Evolutionary conservation across 805 yeast species (phyloP).

Genomic region (Sugiyamaella valdiviana): DNA sequence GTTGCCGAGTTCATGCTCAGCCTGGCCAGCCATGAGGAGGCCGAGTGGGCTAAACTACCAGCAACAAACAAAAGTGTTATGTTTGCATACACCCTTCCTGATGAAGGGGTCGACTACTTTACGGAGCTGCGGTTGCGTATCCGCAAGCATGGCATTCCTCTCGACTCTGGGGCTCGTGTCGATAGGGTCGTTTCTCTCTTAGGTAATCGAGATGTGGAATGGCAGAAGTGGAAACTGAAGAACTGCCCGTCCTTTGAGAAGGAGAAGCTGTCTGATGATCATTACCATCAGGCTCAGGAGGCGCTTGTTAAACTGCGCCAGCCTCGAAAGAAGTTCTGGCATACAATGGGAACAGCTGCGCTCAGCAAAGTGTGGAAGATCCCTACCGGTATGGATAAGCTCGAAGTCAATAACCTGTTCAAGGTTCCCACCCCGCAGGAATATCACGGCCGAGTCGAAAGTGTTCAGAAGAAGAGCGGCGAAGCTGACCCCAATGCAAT

Average conservation of each 20-base stretch:
- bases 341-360: slow-evolving; percentile 30
- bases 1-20: slow-evolving; percentile 26
- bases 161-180: neutral
- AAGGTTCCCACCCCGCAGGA: slow-evolving; percentile 24
- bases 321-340: slow-evolving; percentile 24
- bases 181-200: slow-evolving; percentile 7
- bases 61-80: slow-evolving; percentile 22
- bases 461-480: slow-evolving; percentile 2
- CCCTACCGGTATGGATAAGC: slow-evolving; percentile 35
- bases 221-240: slow-evolving; percentile 32
- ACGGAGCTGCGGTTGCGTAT: slow-evolving; percentile 5
- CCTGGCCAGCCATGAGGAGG: slow-evolving; percentile 13
- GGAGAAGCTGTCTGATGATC: slow-evolving; percentile 10
- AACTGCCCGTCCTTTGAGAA: slow-evolving; percentile 28
- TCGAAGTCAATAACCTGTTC: slow-evolving; percentile 18
- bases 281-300: slow-evolving; percentile 6
- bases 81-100: slow-evolving; percentile 17
- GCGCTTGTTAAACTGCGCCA: slow-evolving; percentile 2
- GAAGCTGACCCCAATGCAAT: slow-evolving; percentile 6
- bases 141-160: neutral
- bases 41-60: slow-evolving; percentile 8
- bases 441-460: slow-evolving; percentile 12
- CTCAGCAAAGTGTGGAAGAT: slow-evolving; percentile 36
- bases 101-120: slow-evolving; percentile 19
- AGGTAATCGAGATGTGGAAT: slow-evolving; percentile 23